Percentiles rank a stretch among this genome's conserved stretches.
These are phyloP conservation scores for Cyberlindnera veronae DNA, from an alignment of 805 yeast species.

Conservation along the genomic window DNA sequence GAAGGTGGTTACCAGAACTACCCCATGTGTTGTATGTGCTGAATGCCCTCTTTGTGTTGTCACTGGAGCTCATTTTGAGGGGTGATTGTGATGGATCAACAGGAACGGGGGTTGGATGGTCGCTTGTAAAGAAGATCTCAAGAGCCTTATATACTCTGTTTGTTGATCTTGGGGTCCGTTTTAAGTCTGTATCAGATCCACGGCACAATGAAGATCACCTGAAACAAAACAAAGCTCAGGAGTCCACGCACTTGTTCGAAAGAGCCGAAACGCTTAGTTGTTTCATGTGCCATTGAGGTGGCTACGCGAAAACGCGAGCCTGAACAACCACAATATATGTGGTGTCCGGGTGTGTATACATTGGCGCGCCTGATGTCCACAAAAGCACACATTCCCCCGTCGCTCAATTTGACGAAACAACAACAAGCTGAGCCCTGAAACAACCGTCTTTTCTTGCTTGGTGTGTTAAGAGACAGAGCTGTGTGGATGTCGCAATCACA, in stretches of 20 bases:
- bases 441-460: too few relatives aligned
- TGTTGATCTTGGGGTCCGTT: neutral
- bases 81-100: neutral
- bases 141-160: neutral
- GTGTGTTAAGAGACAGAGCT: neutral
- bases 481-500: too few relatives aligned
- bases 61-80: neutral
- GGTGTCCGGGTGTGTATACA: constrained; percentile 1
- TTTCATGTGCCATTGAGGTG: constrained; percentile 1
- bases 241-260: neutral
- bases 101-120: neutral
- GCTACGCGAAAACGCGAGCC: neutral
- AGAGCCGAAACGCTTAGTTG: neutral
- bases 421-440: too few relatives aligned
- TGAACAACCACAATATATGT: neutral
- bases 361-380: neutral
- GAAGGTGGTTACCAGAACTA: neutral
- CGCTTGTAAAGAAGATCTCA: neutral
- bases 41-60: neutral
- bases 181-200: neutral
- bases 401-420: neutral
- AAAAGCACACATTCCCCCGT: neutral
- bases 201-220: neutral
- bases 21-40: neutral
- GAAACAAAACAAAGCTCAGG: neutral